A percentile compares a stretch with the other conserved stretches of the same genome.
Conservation (phyloP, 345 rosid species). For the Stellera chamaejasme region DNA sequence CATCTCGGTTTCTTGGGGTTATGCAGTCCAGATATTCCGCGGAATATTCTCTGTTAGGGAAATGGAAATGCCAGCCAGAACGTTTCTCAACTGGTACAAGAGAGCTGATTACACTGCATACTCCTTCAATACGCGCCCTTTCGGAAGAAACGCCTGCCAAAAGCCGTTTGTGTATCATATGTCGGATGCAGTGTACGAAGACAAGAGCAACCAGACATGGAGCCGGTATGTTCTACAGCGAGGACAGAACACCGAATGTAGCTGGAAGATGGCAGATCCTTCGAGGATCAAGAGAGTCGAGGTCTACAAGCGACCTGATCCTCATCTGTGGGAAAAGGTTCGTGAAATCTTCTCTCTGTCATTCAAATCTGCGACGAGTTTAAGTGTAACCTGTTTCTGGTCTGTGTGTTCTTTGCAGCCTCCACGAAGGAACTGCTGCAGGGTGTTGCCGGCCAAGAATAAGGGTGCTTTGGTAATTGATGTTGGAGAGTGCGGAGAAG, state of each 20-base stretch:
- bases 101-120: constrained; percentile 21
- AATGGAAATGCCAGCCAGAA: constrained; percentile 42
- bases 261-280: constrained; percentile 34
- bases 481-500: constrained; percentile 40
- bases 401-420: constrained; percentile 19
- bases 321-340: constrained; percentile 43
- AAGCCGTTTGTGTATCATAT: constrained; percentile 44
- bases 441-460: constrained; percentile 24
- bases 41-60: constrained; percentile 43
- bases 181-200: constrained; percentile 24
- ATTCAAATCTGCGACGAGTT: not conserved
- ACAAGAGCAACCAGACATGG: constrained; percentile 20
- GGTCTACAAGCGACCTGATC: constrained; percentile 38
- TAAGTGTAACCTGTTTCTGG: not conserved
- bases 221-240: constrained; percentile 31
- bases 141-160: constrained; percentile 28
- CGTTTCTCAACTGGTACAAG: constrained; percentile 56
- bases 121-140: constrained; percentile 52
- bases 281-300: constrained; percentile 19
- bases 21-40: constrained; percentile 44
- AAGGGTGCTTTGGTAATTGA: constrained; percentile 29
- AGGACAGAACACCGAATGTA: constrained; percentile 24
- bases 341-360: no score
- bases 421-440: constrained; percentile 56
- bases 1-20: constrained; percentile 79